phyloP scores from a whole-genome alignment of 2,329 filamentous ascomycete genomes.

The Aspergillus sergii region DNA sequence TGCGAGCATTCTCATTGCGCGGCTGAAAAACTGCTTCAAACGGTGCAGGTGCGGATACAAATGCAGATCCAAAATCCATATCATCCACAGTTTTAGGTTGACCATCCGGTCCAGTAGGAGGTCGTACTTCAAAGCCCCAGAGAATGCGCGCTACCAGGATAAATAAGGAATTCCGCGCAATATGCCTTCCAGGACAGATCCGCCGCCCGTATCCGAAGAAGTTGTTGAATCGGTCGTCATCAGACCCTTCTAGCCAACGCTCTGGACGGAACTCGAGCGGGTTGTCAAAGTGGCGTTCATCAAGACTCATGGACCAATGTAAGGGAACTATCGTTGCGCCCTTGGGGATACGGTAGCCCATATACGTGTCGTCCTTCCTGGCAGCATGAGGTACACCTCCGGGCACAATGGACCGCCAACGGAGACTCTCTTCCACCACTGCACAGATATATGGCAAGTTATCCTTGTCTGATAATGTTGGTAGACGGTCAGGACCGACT shows the following conservation, averaged over 20 bases:
- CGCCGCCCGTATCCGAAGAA: conserved; percentile 61
- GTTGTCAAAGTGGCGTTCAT: conserved; percentile 41
- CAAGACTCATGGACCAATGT: conserved; percentile 47
- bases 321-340: conserved; percentile 50
- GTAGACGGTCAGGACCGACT: conserved; percentile 33
- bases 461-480: conserved; percentile 28
- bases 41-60: conserved; percentile 26
- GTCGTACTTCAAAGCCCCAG: conserved; percentile 33
- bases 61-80: conserved; percentile 23
- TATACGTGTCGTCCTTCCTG: conserved; percentile 50
- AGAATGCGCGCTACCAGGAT: conserved; percentile 63
- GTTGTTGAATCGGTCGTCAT: conserved; percentile 57
- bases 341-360: conserved; percentile 52
- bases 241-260: conserved; percentile 35
- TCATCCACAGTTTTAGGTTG: conserved; percentile 30
- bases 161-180: conserved; percentile 43
- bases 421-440: conserved; percentile 32
- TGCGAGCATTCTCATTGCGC: conserved; percentile 21
- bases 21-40: conserved; percentile 31
- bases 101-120: conserved; percentile 13
- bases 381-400: conserved; percentile 50
- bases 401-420: conserved; percentile 41
- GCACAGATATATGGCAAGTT: conserved; percentile 32
- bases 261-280: conserved; percentile 44
- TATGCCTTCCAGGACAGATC: conserved; percentile 43